A percentile compares a stretch with the other conserved stretches of the same genome.
Conservation (phyloP, 1,284 basidiomycete genomes). For the Ustilago loliicola region DNA sequence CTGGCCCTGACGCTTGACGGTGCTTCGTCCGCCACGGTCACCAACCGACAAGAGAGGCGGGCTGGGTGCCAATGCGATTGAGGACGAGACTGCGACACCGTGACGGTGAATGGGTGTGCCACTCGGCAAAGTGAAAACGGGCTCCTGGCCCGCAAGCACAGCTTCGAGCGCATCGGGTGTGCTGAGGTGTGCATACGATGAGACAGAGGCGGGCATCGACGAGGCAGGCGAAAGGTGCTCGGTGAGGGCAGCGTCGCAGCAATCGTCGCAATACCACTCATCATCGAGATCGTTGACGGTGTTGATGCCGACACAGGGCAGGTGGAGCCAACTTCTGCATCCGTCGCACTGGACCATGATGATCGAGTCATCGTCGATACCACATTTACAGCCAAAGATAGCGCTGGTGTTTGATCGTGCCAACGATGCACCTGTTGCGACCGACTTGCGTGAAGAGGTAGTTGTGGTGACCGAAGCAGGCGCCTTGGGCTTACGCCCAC, state of each 20-base stretch:
- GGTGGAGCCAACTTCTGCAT: conserved; percentile 68
- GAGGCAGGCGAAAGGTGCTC: conserved; percentile 49
- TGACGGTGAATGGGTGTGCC: conserved; percentile 52
- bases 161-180: conserved; percentile 49
- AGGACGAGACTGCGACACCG: conserved; percentile 51
- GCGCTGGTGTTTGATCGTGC: conserved; percentile 43
- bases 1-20: conserved; percentile 50
- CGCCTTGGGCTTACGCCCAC: conserved; percentile 42
- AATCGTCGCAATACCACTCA: conserved; percentile 68
- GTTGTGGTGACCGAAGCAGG: conserved; percentile 34
- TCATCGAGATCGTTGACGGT: conserved; percentile 64
- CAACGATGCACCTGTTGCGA: conserved; percentile 47
- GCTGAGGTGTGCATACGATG: conserved; percentile 52
- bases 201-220: conserved; percentile 43
- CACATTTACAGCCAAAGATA: conserved; percentile 58
- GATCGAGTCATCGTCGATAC: conserved; percentile 51
- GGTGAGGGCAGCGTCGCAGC: conserved; percentile 50
- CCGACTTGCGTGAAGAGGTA: conserved; percentile 45
- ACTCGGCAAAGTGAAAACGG: conserved; percentile 49
- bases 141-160: conserved; percentile 42
- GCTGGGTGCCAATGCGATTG: conserved; percentile 59
- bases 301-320: conserved; percentile 67
- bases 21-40: conserved; percentile 41
- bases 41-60: conserved; percentile 49
- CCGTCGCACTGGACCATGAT: conserved; percentile 70